A percentile compares a stretch with the other conserved stretches of the same genome.
Conservation (phyloP, 805 yeast genomes). For the Sugiyamaella marilandica region DNA sequence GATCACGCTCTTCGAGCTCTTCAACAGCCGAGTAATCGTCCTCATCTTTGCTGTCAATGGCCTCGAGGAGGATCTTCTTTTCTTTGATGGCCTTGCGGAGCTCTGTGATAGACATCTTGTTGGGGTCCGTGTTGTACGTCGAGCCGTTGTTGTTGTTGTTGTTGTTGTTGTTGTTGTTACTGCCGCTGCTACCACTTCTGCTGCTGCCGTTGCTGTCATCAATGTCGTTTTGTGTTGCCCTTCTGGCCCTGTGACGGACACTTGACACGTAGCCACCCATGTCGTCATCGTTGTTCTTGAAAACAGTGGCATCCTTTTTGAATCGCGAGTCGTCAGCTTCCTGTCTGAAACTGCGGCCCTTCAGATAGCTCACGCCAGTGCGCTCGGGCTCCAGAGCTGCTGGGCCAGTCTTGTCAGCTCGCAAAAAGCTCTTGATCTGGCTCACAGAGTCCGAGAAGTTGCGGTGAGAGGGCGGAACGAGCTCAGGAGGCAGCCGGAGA, state of each 20-base stretch:
- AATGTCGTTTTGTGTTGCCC: background rate
- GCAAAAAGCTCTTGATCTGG: slow-evolving; percentile 63
- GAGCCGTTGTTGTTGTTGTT: too few relatives aligned
- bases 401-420: slow-evolving; percentile 31
- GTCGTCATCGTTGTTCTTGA: slow-evolving; percentile 68
- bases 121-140: slow-evolving; percentile 9
- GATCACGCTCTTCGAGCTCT: slow-evolving; percentile 36
- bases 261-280: slow-evolving; percentile 51
- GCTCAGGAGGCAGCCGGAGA: slow-evolving; percentile 73
- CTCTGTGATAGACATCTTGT: slow-evolving; percentile 41
- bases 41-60: slow-evolving; percentile 59
- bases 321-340: slow-evolving; percentile 32
- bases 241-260: slow-evolving; percentile 55
- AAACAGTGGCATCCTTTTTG: slow-evolving; percentile 48
- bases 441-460: slow-evolving; percentile 66
- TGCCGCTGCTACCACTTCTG: too few relatives aligned
- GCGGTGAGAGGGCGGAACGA: slow-evolving; percentile 80
- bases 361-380: slow-evolving; percentile 29
- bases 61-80: slow-evolving; percentile 63
- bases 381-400: slow-evolving; percentile 21
- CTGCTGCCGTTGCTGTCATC: too few relatives aligned
- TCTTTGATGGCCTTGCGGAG: slow-evolving; percentile 65
- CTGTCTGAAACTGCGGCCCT: slow-evolving; percentile 30
- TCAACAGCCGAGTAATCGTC: slow-evolving; percentile 35
- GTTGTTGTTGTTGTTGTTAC: background rate